A percentile compares a stretch with the other conserved stretches of the same genome.
These are phyloP conservation scores for Aspergillus sclerotioniger DNA, from an alignment of 495 filamentous ascomycete genomes.

Conservation along the genomic window DNA sequence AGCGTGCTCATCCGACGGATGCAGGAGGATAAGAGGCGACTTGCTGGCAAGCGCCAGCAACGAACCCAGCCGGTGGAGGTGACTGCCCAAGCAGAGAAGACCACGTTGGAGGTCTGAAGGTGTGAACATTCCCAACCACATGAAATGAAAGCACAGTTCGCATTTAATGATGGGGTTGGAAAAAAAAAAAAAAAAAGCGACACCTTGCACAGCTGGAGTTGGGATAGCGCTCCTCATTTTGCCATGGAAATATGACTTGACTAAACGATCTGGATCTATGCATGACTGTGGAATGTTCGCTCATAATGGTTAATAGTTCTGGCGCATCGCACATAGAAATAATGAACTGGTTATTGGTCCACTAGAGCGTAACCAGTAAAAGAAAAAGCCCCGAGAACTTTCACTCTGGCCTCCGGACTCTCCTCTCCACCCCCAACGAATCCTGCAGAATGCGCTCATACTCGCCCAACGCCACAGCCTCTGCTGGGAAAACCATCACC, in stretches of 20 bases:
- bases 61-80: conserved; percentile 16
- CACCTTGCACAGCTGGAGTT: no score
- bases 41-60: conserved; percentile 22
- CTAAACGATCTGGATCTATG: no score
- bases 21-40: conserved; percentile 25
- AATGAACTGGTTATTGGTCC: no score
- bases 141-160: no score
- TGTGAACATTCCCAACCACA: no score
- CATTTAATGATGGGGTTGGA: background rate
- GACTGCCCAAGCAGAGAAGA: conserved; percentile 9
- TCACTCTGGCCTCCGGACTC: conserved; percentile 18
- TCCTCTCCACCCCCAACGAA: conserved; percentile 33
- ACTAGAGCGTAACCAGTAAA: no score
- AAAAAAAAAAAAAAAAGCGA: background rate
- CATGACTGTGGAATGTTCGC: no score
- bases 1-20: conserved; percentile 22
- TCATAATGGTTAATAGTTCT: no score
- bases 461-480: conserved; percentile 57
- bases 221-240: no score
- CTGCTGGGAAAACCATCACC: conserved; percentile 64
- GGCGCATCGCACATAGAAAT: no score
- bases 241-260: no score
- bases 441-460: conserved; percentile 56
- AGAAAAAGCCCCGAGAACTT: background rate
- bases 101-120: conserved; percentile 18